Conservation (phyloP, 1,284 basidiomycete species). For the Papiliotrema nemorosa region DNA sequence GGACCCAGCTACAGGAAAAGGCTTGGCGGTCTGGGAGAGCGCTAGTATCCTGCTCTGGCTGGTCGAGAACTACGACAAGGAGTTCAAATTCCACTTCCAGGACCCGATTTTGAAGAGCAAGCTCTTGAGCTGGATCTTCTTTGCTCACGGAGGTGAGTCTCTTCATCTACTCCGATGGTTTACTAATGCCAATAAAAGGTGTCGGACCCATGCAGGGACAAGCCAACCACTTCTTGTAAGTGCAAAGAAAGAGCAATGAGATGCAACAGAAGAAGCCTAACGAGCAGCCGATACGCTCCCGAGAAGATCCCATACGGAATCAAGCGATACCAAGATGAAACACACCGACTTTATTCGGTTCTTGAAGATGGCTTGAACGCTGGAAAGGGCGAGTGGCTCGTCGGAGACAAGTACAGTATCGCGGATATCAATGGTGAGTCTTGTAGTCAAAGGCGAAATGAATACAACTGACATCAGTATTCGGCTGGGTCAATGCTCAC, state of each 20-base stretch:
- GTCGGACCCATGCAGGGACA: constrained; percentile 51
- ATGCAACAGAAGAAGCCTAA: not conserved
- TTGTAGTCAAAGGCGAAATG: constrained; percentile 36
- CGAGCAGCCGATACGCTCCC: constrained; percentile 42
- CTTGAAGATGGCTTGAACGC: constrained; percentile 64
- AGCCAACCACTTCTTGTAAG: constrained; percentile 51
- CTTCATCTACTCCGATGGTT: too few relatives aligned
- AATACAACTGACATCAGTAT: constrained; percentile 13
- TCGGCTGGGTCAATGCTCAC: constrained; percentile 55
- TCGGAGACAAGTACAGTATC: constrained; percentile 63
- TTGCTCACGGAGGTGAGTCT: constrained; percentile 55
- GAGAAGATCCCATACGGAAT: constrained; percentile 51
- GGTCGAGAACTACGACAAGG: constrained; percentile 56
- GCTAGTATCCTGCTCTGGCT: constrained; percentile 66
- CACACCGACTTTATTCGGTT: constrained; percentile 70
- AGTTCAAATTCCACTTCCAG: constrained; percentile 58
- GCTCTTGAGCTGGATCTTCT: constrained; percentile 76
- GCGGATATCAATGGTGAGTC: constrained; percentile 50
- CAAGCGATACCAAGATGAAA: constrained; percentile 69
- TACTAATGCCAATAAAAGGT: too few relatives aligned
- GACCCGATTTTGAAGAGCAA: constrained; percentile 54
- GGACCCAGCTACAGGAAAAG: constrained; percentile 47
- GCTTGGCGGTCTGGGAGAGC: constrained; percentile 65
- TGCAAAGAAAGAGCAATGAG: not conserved
- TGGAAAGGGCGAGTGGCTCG: constrained; percentile 56